phyloP scores from a whole-genome alignment of 192 early-diverging fungal genomes.

The Chytriomyces confervae region DNA sequence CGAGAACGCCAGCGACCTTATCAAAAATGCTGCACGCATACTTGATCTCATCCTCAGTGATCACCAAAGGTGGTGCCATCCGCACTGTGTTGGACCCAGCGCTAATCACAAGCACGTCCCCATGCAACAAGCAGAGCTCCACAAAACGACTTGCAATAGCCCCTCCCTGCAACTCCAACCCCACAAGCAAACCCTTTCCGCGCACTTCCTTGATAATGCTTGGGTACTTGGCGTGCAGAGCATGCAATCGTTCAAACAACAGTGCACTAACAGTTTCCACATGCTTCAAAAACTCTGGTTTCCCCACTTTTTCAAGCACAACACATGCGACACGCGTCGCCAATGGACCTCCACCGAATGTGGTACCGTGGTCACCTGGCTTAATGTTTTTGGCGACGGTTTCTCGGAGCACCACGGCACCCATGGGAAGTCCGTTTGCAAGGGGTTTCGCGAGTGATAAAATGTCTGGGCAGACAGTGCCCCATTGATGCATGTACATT shows the following conservation, averaged over 20 bases:
- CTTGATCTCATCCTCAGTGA: conserved; percentile 77
- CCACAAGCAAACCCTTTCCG: conserved; percentile 86
- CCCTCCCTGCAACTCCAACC: conserved; percentile 65
- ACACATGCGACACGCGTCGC: conserved; percentile 82
- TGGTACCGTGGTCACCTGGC: conserved; percentile 95
- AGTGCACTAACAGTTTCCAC: conserved; percentile 70
- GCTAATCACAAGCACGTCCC: conserved; percentile 81
- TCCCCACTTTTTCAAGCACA: conserved; percentile 74
- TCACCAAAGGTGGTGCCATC: conserved; percentile 87
- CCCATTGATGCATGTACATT: conserved; percentile 73
- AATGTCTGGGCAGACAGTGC: conserved; percentile 82
- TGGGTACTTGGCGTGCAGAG: conserved; percentile 52
- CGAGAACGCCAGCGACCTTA: conserved; percentile 55
- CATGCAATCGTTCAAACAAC: conserved; percentile 52
- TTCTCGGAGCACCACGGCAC: conserved; percentile 82
- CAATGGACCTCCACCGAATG: conserved; percentile 95
- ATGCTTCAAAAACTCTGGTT: conserved; percentile 73
- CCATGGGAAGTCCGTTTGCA: conserved; percentile 96
- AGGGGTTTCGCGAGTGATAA: conserved; percentile 96
- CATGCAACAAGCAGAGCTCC: conserved; percentile 77
- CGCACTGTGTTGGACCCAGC: conserved; percentile 91
- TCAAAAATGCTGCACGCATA: conserved; percentile 76
- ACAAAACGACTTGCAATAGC: conserved; percentile 61
- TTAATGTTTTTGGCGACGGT: conserved; percentile 82
- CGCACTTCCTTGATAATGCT: conserved; percentile 75